Percentiles rank a stretch among this genome's conserved stretches.
These are phyloP conservation scores for Cystobasidium ongulense DNA, from an alignment of 768 basidiomycete species.

Conservation along the genomic window DNA sequence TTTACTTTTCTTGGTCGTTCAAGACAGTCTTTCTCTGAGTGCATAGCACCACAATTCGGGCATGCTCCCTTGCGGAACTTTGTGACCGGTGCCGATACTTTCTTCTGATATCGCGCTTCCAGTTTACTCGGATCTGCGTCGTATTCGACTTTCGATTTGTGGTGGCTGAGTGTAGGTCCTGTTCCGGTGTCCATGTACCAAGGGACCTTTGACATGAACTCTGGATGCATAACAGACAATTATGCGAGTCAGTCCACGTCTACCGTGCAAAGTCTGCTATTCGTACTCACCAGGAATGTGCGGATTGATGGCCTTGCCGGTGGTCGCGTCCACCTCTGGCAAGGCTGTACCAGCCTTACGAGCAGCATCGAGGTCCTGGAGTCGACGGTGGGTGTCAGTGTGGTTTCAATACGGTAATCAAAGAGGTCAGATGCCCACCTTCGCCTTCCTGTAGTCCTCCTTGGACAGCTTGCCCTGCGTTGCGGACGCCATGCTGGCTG, in stretches of 20 bases:
- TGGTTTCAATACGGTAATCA: background rate
- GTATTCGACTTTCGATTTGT: constrained; percentile 65
- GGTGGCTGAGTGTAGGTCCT: constrained; percentile 79
- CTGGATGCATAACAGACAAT: constrained; percentile 9
- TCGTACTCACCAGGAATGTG: constrained; percentile 81
- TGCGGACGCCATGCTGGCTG: constrained; percentile 25
- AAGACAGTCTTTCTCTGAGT: constrained; percentile 81
- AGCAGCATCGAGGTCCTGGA: constrained; percentile 32
- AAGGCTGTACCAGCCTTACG: constrained; percentile 91
- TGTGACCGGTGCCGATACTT: constrained; percentile 72
- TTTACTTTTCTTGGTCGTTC: constrained; percentile 95
- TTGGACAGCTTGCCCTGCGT: constrained; percentile 25
- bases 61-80: constrained; percentile 97
- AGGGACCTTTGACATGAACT: constrained; percentile 96
- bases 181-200: constrained; percentile 92
- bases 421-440: background rate
- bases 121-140: constrained; percentile 58
- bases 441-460: constrained; percentile 26
- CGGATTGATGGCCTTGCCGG: constrained; percentile 86
- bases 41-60: constrained; percentile 97
- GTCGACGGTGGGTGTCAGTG: background rate
- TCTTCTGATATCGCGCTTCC: constrained; percentile 81
- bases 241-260: background rate
- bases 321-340: constrained; percentile 83
- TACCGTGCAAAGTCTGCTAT: background rate